Conservation (phyloP, 352 stramenopile species). For the Globisporangium alternatum region DNA sequence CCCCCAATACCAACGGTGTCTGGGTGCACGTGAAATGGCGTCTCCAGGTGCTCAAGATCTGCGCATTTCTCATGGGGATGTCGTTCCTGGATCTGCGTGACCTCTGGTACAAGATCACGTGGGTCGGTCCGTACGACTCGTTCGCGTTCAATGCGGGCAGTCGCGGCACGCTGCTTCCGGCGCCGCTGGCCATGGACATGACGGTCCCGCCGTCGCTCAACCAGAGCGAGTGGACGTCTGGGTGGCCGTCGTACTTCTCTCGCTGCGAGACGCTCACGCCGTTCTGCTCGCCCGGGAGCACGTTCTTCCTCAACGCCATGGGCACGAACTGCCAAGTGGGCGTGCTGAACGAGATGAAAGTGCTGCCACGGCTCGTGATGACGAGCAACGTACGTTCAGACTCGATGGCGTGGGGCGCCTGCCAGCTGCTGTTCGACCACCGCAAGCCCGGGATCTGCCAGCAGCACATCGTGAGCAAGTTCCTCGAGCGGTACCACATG, state of each 20-base stretch:
- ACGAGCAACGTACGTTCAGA: slow-evolving; percentile 21
- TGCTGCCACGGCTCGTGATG: slow-evolving; percentile 20
- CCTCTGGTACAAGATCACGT: slow-evolving; percentile 26
- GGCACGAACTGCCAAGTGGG: slow-evolving; percentile 19
- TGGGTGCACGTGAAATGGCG: slow-evolving; percentile 11
- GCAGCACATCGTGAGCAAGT: slow-evolving; percentile 19
- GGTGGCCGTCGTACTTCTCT: slow-evolving; percentile 22
- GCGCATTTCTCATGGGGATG: slow-evolving; percentile 14
- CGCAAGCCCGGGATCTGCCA: slow-evolving; percentile 21
- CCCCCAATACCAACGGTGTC: neutral
- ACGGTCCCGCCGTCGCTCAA: slow-evolving; percentile 1
- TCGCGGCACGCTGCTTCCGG: slow-evolving; percentile 12
- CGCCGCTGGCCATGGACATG: slow-evolving; percentile 4
- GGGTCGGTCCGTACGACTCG: slow-evolving; percentile 23
- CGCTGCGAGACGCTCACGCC: slow-evolving; percentile 17
- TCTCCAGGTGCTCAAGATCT: slow-evolving; percentile 13
- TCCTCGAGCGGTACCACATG: slow-evolving; percentile 20
- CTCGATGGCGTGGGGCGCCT: slow-evolving; percentile 21
- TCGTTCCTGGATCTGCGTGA: slow-evolving; percentile 21
- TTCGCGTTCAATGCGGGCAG: slow-evolving; percentile 23
- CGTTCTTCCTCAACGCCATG: slow-evolving; percentile 26
- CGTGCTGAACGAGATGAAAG: slow-evolving; percentile 13
- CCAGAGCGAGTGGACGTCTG: slow-evolving; percentile 5
- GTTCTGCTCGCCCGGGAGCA: slow-evolving; percentile 19
- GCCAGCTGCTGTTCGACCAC: slow-evolving; percentile 18